Conservation (phyloP, 1,284 basidiomycete genomes). For the Naganishia albida region DNA sequence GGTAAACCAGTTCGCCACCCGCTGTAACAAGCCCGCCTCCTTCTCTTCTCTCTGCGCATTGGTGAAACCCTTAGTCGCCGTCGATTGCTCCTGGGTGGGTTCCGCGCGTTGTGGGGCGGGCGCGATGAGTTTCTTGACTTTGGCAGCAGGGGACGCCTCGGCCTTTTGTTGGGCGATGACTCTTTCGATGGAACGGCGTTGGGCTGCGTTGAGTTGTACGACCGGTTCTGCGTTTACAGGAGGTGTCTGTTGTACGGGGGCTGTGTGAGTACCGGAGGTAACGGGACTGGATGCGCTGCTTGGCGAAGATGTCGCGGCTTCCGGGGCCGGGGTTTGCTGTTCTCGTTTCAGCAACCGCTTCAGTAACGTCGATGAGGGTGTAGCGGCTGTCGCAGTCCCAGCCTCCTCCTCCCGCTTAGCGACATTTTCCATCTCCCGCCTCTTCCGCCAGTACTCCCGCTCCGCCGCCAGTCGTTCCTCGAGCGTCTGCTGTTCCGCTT, state of each 20-base stretch:
- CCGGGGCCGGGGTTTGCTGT: background rate
- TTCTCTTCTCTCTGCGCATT: background rate
- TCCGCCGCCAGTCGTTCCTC: constrained; percentile 17
- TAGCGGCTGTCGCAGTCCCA: background rate
- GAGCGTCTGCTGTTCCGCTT: constrained; percentile 14
- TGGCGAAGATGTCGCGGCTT: background rate
- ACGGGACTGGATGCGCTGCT: background rate
- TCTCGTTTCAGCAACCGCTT: background rate
- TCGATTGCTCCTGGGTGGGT: background rate
- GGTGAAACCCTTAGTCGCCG: constrained; percentile 1
- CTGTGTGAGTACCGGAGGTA: background rate
- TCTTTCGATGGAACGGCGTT: constrained; percentile 15
- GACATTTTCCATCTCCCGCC: constrained; percentile 4
- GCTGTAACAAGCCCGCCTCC: background rate
- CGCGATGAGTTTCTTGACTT: background rate
- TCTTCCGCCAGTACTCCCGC: constrained; percentile 12
- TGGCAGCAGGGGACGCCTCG: background rate
- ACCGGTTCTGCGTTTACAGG: background rate
- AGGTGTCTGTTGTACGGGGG: background rate
- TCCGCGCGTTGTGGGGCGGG: background rate
- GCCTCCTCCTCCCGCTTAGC: background rate
- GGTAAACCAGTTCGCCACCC: constrained; percentile 1
- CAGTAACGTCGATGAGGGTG: constrained; percentile 9
- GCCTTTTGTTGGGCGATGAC: background rate
- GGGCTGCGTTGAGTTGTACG: constrained; percentile 13